Evolutionary conservation across 2,329 filamentous ascomycete species (phyloP), one percentile per base, ranked within the genome.

Genomic region (Diaporthe ampelina): DNA sequence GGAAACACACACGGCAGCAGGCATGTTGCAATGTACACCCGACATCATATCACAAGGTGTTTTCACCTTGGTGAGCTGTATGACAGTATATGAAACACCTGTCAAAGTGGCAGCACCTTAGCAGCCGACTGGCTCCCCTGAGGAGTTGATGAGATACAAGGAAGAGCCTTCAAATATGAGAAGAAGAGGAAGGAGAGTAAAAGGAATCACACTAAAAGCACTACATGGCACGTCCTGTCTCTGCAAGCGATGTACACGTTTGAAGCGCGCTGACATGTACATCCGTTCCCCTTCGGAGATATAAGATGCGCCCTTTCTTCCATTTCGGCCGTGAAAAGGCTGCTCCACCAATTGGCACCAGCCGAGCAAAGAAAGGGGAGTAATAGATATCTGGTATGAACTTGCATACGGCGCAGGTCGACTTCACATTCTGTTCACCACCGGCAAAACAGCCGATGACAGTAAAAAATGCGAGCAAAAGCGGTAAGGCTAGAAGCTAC

Each of bases 1-100:
- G 45, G 63, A 19, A 24, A 29, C 15, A 54, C 61, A 35, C 43
- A 24, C 59, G 48, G 48, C 48, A 68, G 32, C 32, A 52, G 63
- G 26, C 9, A 48, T 68, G 48, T 68, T 54, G 63, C 63, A 54
- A 40, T 26, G 48, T 37, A 26, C 32, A 40, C 48, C 63, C 24
- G n/a, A 68, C n/a, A 68, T 52, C 8, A 21, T 57, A 63, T 32
- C 56, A 43, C 32, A 45, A 7, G n/a, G 67, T 48, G 37, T 29
- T 19, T 24, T 15, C 63, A 54, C 15, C 37, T 48, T 52, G 52
- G 57, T 75, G 74, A 37, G 50, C 40, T 59, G 70, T 75, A 48
- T 70, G 57, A 75, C 74, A 43, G 32, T n/a, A 21, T 21, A 54
- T 70, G 57, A 67, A 75, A 75, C 57, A n/a, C 13, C 24, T 15